These are phyloP conservation scores for Forsythia suspensa DNA, from an alignment of 257 asterid species.

Conservation along the genomic window DNA sequence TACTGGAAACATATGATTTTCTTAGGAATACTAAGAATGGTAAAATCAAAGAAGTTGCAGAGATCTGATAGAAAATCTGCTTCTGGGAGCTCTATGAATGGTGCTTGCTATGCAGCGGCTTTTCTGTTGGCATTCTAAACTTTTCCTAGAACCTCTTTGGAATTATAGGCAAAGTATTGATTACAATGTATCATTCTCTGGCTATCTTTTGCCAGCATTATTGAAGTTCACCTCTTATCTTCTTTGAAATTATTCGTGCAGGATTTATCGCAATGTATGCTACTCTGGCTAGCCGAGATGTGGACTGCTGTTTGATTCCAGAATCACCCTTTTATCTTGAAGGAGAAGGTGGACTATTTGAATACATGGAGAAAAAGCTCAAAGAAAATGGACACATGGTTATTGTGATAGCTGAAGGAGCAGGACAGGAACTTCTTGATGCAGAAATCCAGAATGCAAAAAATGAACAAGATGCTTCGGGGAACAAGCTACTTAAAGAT, in stretches of 20 bases:
- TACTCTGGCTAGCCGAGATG: slow-evolving; percentile 78
- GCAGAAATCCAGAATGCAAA: slow-evolving; percentile 21
- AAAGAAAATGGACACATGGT: slow-evolving; percentile 80
- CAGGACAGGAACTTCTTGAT: slow-evolving; percentile 68
- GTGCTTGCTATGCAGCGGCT: not conserved
- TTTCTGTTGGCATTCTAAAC: slow-evolving; percentile 1
- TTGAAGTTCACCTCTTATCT: not conserved
- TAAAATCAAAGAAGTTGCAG: not conserved
- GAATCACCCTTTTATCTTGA: slow-evolving; percentile 73
- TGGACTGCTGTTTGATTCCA: slow-evolving; percentile 76
- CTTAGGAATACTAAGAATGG: not conserved
- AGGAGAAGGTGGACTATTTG: slow-evolving; percentile 66
- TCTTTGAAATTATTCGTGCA: slow-evolving; percentile 20
- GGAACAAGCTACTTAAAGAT: slow-evolving; percentile 64
- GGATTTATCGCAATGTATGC: slow-evolving; percentile 80
- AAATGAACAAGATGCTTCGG: slow-evolving; percentile 68
- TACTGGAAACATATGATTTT: not conserved
- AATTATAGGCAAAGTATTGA: slow-evolving; percentile 48
- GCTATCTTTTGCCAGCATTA: not conserved
- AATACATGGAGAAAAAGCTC: slow-evolving; percentile 47
- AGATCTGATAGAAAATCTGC: not conserved
- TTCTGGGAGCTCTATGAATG: slow-evolving; percentile 5
- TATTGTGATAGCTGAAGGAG: slow-evolving; percentile 76
- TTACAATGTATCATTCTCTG: slow-evolving; percentile 44
- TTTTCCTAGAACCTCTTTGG: slow-evolving; percentile 19